These are phyloP conservation scores for Trichoderma simmonsii DNA, from an alignment of 2,329 filamentous ascomycete species.

Conservation along the genomic window DNA sequence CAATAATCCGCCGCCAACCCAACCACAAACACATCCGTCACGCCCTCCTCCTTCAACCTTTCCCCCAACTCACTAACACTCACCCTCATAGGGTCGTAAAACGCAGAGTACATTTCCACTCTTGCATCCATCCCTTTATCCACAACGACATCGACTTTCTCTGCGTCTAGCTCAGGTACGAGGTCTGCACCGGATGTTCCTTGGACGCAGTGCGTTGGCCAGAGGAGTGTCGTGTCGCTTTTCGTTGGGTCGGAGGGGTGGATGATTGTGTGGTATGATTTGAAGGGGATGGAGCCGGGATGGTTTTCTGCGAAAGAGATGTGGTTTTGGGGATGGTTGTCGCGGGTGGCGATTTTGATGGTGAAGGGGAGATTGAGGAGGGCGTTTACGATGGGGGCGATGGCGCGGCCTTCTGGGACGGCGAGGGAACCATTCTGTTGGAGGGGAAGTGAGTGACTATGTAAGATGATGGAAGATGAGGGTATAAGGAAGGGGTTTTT, in stretches of 20 bases:
- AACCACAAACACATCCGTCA: conserved; percentile 81
- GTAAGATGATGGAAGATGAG: background rate
- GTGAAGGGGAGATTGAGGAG: conserved; percentile 71
- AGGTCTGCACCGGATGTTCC: conserved; percentile 68
- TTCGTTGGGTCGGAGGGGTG: conserved; percentile 65
- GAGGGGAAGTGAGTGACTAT: background rate
- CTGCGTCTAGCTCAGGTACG: conserved; percentile 64
- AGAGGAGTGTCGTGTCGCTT: conserved; percentile 67
- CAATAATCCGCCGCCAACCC: conserved; percentile 90
- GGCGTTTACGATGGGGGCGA: conserved; percentile 68
- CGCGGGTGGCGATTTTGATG: conserved; percentile 80
- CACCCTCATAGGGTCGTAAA: conserved; percentile 73
- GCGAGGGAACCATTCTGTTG: conserved; percentile 78
- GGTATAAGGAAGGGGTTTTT: background rate
- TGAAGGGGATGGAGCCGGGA: conserved; percentile 62
- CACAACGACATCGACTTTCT: conserved; percentile 61
- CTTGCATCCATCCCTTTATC: conserved; percentile 72
- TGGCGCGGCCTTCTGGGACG: conserved; percentile 68
- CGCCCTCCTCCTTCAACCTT: conserved; percentile 50
- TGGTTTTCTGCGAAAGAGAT: conserved; percentile 89
- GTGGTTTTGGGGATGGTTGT: conserved; percentile 82
- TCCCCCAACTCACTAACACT: conserved; percentile 61
- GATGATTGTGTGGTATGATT: conserved; percentile 58
- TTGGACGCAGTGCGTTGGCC: conserved; percentile 89
- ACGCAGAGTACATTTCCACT: conserved; percentile 93